Base-by-base conservation (phyloP, 768 basidiomycete genomes). In the Trametes gibbosa region DNA sequence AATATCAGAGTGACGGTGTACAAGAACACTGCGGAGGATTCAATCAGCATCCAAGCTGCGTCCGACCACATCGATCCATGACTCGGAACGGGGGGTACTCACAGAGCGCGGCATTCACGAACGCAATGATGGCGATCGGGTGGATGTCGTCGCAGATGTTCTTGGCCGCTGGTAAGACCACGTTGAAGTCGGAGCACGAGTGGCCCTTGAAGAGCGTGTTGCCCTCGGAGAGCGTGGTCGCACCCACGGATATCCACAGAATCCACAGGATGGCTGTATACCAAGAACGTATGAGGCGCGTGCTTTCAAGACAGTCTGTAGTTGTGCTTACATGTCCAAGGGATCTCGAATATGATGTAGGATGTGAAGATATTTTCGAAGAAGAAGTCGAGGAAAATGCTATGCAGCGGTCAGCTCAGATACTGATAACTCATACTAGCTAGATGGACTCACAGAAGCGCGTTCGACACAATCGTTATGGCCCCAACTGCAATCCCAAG, bases 321-420 rank as follows among this genome's bases (percentile, higher is more conserved):
- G 37, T 19, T 4, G 45, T 24, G 46, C 56, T 34, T 34, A 58
- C 56, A 52, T 1, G 40, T 40, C 56, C 56, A 58, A 17, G 50
- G 13, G 13, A 58, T 25, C 34, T 58, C 56, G 56, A 58, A 58
- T 6, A 52, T 16, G 3, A 51, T 13, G 16, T 45, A 21, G 5
- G 56, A 58, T 9, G 54, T 56, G 25, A 56, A 56, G 37, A 56
- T 41, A 25, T 27, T 48, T n/a, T 56, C 47, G n/a, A 56, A 41
- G 46, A 56, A 49, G 37, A 56, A 49, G 39, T 56, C 54, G 9
- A 56, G 54, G 17, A 21, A 16, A 14, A 56, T n/a, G 46, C 54
- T 56, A 16, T 1, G 8, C 23, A 17, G 45, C 21, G 25, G 46
- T 9, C 1, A 8, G 17, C 5, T 19, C 21, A 10, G 14, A 19